Evolutionary conservation across 768 basidiomycete species (phyloP), one percentile per base, ranked within the genome.

Genomic region (Boletus bicolor): DNA sequence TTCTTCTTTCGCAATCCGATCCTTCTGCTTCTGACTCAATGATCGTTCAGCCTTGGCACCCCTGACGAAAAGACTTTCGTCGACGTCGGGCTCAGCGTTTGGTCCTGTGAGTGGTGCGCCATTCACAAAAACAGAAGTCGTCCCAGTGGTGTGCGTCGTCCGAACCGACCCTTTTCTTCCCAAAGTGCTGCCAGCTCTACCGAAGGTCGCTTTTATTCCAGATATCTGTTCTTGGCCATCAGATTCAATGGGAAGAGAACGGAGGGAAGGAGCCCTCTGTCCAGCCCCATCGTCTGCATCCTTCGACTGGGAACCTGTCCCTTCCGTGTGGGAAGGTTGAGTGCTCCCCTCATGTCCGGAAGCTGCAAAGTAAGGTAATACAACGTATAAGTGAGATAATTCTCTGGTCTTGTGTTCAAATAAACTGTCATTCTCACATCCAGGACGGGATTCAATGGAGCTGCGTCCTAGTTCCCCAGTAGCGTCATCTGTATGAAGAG

Each of bases 61-160:
- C 19, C 85, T 73, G 19, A 44, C 51, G n/a, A 74, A 68, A 12
- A 79, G 57, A 17, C 73, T 72, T 6, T 76, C 70, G 52, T 81
- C 77, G 2, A 74, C 63, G 19, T 74, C 71, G 3, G 77, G 75
- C 17, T 72, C 72, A 4, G 80, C 74, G 19, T 69, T 66, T 0
- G 82, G 80, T 6, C 81, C 81, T 0, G 77, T 77, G 5, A 78
- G 79, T 1, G 80, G 81, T 9, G 83, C 79, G 1, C 84, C 85
- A 44, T 77, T 75, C 28, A 76, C 76, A 64, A 86, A 84, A 5
- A 81, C 69, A 19, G 65, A 46, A 15, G 63, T 42, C 4, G 63
- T 44, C 14, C 43, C 54, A 17, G 46, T 39, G 5, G 60, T 62
- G 21, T 49, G 64, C 21, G 45, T 45, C 12, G 64, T 69, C 36